Conservation (phyloP, 306 rosid species). For the Calophaca sinica region DNA sequence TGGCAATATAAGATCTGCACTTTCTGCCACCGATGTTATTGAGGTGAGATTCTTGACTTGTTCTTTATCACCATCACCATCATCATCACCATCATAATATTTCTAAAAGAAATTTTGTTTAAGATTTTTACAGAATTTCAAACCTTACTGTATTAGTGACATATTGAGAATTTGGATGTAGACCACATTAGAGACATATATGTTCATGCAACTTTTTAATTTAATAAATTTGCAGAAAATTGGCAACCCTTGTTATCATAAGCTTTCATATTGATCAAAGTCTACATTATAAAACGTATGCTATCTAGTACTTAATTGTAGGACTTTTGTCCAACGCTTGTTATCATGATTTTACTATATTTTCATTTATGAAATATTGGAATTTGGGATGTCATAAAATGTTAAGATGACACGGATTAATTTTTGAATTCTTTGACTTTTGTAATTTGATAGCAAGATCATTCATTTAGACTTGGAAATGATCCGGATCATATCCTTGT, state of each 20-base stretch:
- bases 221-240: constrained; percentile 54
- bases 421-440: too few relatives aligned
- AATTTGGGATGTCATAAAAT: too few relatives aligned
- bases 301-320: constrained; percentile 20
- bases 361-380: too few relatives aligned
- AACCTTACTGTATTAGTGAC: constrained; percentile 14
- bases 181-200: too few relatives aligned
- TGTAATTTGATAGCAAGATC: too few relatives aligned
- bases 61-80: background rate
- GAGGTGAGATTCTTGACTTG: constrained; percentile 62
- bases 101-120: background rate
- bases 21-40: constrained; percentile 76
- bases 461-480: too few relatives aligned
- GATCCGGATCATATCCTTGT: too few relatives aligned
- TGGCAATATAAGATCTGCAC: constrained; percentile 77
- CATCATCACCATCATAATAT: background rate
- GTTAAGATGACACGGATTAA: too few relatives aligned
- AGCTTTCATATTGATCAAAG: constrained; percentile 1
- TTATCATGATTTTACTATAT: too few relatives aligned
- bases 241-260: constrained; percentile 42
- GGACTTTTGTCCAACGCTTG: background rate
- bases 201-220: constrained; percentile 17
- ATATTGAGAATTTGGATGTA: too few relatives aligned
- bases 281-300: constrained; percentile 26
- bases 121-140: constrained; percentile 11